Percentiles rank a stretch among this genome's conserved stretches.
Evolutionary conservation across 2,329 filamentous ascomycete genomes (phyloP).

Genomic region (Alternaria alternata): DNA sequence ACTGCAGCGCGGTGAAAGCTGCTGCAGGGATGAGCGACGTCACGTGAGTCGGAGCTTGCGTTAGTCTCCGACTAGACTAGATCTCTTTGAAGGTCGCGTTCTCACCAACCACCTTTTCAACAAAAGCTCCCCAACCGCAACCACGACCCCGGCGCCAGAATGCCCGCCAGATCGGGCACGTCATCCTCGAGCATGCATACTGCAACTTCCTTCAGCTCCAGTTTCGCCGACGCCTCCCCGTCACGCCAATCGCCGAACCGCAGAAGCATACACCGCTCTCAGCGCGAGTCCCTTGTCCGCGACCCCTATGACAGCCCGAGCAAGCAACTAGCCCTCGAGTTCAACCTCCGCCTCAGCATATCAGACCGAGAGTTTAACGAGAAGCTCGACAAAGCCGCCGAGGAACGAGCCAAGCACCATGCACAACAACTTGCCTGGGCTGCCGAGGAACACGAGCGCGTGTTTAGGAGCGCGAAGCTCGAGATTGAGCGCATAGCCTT

Average conservation of each 20-base stretch:
- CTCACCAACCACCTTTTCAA: conserved; percentile 36
- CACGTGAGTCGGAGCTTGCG: conserved; percentile 24
- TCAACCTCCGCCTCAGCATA: conserved; percentile 53
- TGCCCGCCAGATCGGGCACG: conserved; percentile 45
- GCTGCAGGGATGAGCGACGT: conserved; percentile 22
- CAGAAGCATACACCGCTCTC: conserved; percentile 34
- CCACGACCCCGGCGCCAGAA: conserved; percentile 22
- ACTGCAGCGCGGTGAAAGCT: conserved; percentile 10
- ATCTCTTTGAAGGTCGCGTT: conserved; percentile 19
- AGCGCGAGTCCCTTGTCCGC: conserved; percentile 32
- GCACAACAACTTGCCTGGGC: conserved; percentile 72
- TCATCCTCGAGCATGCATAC: conserved; percentile 48
- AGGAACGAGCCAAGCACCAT: conserved; percentile 70
- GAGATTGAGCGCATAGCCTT: conserved; percentile 60
- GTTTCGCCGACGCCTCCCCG: conserved; percentile 41
- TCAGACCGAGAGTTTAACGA: conserved; percentile 61
- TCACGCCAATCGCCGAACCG: conserved; percentile 44
- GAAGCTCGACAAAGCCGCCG: conserved; percentile 68
- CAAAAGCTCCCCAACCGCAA: conserved; percentile 14
- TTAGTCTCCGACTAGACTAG: conserved; percentile 9
- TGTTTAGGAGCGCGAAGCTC: conserved; percentile 65
- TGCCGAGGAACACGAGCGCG: conserved; percentile 70
- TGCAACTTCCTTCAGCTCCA: conserved; percentile 42
- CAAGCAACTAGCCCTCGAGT: conserved; percentile 51
- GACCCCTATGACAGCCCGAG: conserved; percentile 45